Base-by-base conservation (phyloP, 208 protist species). In the Crithidia expoeki region DNA sequence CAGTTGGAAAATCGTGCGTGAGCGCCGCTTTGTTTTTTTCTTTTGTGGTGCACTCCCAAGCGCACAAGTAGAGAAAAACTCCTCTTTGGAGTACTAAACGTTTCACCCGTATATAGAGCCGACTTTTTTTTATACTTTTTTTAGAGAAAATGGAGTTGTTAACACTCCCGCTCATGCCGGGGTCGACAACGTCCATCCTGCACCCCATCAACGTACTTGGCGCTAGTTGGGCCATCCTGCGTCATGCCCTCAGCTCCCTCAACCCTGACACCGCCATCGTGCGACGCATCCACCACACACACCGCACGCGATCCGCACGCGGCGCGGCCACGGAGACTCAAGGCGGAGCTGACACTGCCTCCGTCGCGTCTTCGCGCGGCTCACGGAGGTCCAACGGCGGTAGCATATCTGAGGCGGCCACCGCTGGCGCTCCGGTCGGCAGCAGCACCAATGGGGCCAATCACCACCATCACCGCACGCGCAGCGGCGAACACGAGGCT, bases 231-330 rank as follows among this genome's bases (percentile, higher is more conserved):
- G 72, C 75, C 28, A 66, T 93, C 12, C 28, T 87, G 10, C 58
- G 34, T 1, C 81, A 88, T 50, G 74, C 80, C 2, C 65, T 91
- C 17, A 67, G 72, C 14, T 81, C 83, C 14, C 88, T 90, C 42
- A 84, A 81, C 69, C 76, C 85, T 1, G 84, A 85, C 38, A 88
- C 85, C 34, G 68, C 90, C 34, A 79, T 92, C 19, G 74, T 89
- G 12, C 80, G 78, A 21, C 68, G 76, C 63, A 57, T 56, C 36
- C 76, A 83, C 56, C 74, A 50, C 65, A 44, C 63, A n/a, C 57
- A 38, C 30, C 70, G 55, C 67, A 34, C 30, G 0, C 53, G 60
- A 47, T 47, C 42, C 44, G 12, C 64, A 7, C 52, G 46, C 19
- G 55, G 46, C n/a, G 53, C 5, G 14, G 58, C 36, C 21, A 55